Evolutionary conservation across 2,329 filamentous ascomycete species (phyloP).

Genomic region (Juglanconis oblonga): DNA sequence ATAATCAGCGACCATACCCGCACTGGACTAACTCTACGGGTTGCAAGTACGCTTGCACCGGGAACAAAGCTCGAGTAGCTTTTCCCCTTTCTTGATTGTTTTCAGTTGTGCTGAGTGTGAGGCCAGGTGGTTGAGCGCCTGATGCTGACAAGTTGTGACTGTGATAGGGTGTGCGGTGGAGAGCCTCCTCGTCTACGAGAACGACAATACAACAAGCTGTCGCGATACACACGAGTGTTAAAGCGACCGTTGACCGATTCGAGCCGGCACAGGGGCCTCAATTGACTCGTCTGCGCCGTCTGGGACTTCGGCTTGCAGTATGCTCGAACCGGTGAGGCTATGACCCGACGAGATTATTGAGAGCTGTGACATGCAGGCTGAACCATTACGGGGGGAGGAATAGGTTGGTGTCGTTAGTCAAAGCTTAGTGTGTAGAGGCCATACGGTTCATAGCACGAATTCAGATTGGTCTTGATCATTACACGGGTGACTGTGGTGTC

Average conservation of each 20-base stretch:
- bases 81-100: too few species aligned
- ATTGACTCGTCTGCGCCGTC: too few species aligned
- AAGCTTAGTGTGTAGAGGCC: not conserved
- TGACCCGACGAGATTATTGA: too few species aligned
- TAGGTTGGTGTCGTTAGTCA: not conserved
- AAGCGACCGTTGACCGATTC: too few species aligned
- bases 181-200: not conserved
- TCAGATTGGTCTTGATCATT: slow-evolving; percentile 9
- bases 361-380: not conserved
- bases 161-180: not conserved
- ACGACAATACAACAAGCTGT: not conserved
- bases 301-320: too few species aligned
- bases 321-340: too few species aligned
- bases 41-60: not conserved
- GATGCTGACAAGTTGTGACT: not conserved
- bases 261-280: too few species aligned
- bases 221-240: too few species aligned
- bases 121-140: too few species aligned
- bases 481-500: slow-evolving; percentile 16
- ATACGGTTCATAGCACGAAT: not conserved
- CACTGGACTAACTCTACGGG: not conserved
- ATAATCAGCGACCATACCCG: not conserved
- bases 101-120: too few species aligned
- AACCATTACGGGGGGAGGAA: not conserved
- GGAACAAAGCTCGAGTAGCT: not conserved